Conservation (phyloP, 306 rosid genomes). For the Vigna trinervia region DNA sequence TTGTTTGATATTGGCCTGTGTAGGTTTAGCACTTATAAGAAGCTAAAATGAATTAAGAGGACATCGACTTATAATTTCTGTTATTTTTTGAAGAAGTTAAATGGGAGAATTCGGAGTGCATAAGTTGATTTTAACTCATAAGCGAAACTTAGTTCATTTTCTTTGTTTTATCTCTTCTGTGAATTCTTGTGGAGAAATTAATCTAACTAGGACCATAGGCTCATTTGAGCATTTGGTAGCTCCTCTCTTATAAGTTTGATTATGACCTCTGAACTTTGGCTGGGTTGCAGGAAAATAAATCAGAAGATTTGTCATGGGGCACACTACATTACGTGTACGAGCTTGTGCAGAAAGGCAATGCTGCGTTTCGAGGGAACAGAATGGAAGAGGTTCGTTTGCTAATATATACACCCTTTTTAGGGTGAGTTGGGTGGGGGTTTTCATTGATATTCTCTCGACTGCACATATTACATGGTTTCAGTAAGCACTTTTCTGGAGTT, state of each 20-base stretch:
- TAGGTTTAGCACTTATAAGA: neutral
- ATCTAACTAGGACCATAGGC: neutral
- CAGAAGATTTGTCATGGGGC: slow-evolving; percentile 63
- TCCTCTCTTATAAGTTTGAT: neutral
- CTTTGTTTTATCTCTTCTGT: neutral
- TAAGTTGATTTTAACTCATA: neutral
- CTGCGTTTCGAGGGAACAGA: slow-evolving; percentile 64
- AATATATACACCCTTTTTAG: neutral
- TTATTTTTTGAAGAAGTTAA: neutral
- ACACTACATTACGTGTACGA: slow-evolving; percentile 61
- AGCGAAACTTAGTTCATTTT: neutral
- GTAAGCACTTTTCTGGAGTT: slow-evolving; percentile 8
- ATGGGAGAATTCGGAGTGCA: neutral
- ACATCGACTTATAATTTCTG: neutral
- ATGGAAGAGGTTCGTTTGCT: slow-evolving; percentile 71
- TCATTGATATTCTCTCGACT: slow-evolving; percentile 25
- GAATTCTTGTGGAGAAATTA: neutral
- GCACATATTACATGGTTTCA: slow-evolving; percentile 11
- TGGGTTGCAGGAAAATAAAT: slow-evolving; percentile 66
- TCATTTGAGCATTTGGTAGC: neutral
- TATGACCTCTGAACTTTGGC: slow-evolving; percentile 42
- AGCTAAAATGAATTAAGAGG: neutral
- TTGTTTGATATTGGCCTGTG: slow-evolving; percentile 15
- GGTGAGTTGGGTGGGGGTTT: neutral
- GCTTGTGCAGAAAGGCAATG: slow-evolving; percentile 79